These are phyloP conservation scores for Ganoderma leucocontextum DNA, from an alignment of 1,284 basidiomycete genomes.

Conservation along the genomic window DNA sequence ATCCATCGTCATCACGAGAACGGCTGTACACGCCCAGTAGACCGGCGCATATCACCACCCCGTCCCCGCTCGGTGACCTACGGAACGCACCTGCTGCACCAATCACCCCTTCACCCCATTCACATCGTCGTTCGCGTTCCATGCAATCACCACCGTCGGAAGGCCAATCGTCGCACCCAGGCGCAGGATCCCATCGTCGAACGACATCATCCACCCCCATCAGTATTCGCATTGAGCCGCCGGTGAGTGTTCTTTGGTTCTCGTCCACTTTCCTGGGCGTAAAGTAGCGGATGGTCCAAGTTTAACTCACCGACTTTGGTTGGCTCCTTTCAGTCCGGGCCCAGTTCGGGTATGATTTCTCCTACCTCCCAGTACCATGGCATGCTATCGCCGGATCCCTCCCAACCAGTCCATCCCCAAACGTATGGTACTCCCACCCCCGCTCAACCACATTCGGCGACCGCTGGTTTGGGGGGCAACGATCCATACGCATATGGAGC, in stretches of 20 bases:
- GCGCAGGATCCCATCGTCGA: slow-evolving; percentile 16
- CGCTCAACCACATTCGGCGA: slow-evolving; percentile 10
- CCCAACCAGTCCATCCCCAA: slow-evolving; percentile 20
- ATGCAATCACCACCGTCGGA: slow-evolving; percentile 32
- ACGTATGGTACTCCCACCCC: slow-evolving; percentile 32
- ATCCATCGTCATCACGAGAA: slow-evolving; percentile 27
- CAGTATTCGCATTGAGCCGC: slow-evolving; percentile 36
- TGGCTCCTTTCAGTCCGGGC: slow-evolving; percentile 31
- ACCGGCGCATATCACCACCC: slow-evolving; percentile 25
- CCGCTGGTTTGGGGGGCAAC: slow-evolving; percentile 7
- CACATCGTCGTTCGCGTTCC: slow-evolving; percentile 34
- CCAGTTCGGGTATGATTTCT: slow-evolving; percentile 32
- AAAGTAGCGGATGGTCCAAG: background rate
- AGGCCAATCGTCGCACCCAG: slow-evolving; percentile 5
- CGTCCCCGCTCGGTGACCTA: slow-evolving; percentile 28
- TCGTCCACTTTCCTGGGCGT: background rate
- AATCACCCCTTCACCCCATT: slow-evolving; percentile 16
- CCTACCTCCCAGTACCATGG: slow-evolving; percentile 24
- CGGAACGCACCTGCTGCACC: slow-evolving; percentile 24
- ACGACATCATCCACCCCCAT: slow-evolving; percentile 31
- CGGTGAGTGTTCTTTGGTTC: slow-evolving; percentile 30
- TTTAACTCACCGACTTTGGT: slow-evolving; percentile 14
- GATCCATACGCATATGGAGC: slow-evolving; percentile 18
- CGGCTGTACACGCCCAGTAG: slow-evolving; percentile 23
- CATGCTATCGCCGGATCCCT: slow-evolving; percentile 34